Base-by-base conservation (phyloP, 257 asterid species). In the Ilex asprella region DNA sequence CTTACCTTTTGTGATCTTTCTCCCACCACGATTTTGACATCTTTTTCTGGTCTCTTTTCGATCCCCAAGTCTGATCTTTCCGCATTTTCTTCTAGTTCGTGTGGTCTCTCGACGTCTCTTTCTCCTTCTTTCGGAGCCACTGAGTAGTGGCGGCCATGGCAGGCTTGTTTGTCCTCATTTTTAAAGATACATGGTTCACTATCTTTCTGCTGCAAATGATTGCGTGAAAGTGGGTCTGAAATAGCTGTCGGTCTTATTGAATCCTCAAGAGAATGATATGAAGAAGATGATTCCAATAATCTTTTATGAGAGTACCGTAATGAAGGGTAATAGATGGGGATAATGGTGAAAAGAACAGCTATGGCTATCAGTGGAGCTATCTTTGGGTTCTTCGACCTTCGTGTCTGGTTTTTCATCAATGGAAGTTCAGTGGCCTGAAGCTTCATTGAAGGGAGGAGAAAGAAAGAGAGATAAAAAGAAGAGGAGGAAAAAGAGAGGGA, bases 361-460 rank as follows among this genome's bases (percentile, higher is more conserved):
- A 85, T 61, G 72, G 67, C 68, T 12, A 79, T 16, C 30, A 89
- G 71, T 39, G 85, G 85, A 52, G 75, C 77, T 10, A 79, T 47
- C n/a, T 69, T 81, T 12, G 79, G 71, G 30, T 74, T 39, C 65
- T 21, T 21, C 27, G 64, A 79, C 64, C 79, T 74, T 62, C 87
- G 63, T 7, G 80, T 41, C 39, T 80, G 94, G 30, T 69, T 61
- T 80, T 82, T 84, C 59, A 76, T 73, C 1, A 71, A 31, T 16
- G 87, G 82, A 63, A 81, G 72, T 27, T 88, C 86, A n/a, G 73
- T 53, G 65, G 75, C 66, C 62, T 67, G 75, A 64, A 63, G 77
- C 86, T 79, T 89, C 95, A 86, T 84, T 53, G 81, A 51, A 41
- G 63, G 49, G 51, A 14, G 35, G 32, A 14, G 41, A 39, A 9